Base-by-base conservation (phyloP, 1,284 basidiomycete species). In the Sphagnurus paluster region DNA sequence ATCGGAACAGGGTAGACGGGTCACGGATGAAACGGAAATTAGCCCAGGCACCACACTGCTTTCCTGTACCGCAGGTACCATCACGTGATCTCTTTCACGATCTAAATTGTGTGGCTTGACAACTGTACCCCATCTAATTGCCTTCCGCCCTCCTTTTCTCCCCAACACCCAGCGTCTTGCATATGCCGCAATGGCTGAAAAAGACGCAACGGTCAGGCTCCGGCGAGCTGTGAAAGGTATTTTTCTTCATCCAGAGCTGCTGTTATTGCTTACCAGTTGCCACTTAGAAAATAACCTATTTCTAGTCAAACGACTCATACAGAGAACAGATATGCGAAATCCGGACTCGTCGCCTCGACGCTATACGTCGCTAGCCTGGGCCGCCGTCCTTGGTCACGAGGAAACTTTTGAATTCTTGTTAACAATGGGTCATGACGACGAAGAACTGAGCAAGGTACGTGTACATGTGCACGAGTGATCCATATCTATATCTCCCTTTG, bases 381-480 rank as follows among this genome's bases (percentile, higher is more conserved):
- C 93, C 0, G 92, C 92, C 17, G 77, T 86, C 0, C 78, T 90
- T 23, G 90, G 89, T 0, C 82, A 90, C 50, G 82, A 93, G 59
- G 91, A 96, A 63, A 92, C 90, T 1, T 94, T 93, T 55, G 90
- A 94, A 59, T 96, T 87, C 70, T 70, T 95, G 48, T 72, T 95
- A 38, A 79, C 77, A 53, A 82, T 77, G 33, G 91, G 90, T 13
- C 92, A 95, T 63, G 93, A 97, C 63, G 92, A 96, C 60, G 84
- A 87, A 46, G 93, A 96, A 65, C 74, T 93, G 52, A 93, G 87
- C 64, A 81, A 84, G 73, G 93, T 93, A 64, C 61, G 85, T 40
- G 42, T 39, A 25, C n/a, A 24, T 36, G 30, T 21, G 41, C 44
- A 35, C 20, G 33, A 6, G 16, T 13, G 34, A 10, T 28, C 14